Percentiles rank a stretch among this genome's conserved stretches.
phyloP scores from a whole-genome alignment of 495 filamentous ascomycete species.

The Apodospora peruviana region DNA sequence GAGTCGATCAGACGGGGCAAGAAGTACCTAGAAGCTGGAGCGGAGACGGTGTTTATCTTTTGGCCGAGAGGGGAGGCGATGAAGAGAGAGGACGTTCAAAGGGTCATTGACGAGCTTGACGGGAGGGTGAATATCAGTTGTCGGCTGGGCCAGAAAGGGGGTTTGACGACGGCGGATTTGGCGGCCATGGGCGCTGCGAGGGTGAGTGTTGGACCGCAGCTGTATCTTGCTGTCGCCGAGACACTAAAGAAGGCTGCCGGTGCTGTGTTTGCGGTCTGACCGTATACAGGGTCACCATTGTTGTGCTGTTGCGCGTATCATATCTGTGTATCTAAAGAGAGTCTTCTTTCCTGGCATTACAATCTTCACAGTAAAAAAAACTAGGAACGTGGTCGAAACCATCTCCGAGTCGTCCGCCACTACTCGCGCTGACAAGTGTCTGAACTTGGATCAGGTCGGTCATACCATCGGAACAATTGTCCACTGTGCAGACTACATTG shows the following conservation, averaged over 20 bases:
- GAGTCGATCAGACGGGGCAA: slow-evolving; percentile 40
- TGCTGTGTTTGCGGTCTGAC: background rate
- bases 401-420: too few relatives aligned
- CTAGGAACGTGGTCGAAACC: too few relatives aligned
- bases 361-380: too few relatives aligned
- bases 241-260: slow-evolving; percentile 1
- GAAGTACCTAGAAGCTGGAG: slow-evolving; percentile 41
- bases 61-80: slow-evolving; percentile 22
- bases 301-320: too few relatives aligned
- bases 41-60: slow-evolving; percentile 45
- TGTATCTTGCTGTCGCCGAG: slow-evolving; percentile 10
- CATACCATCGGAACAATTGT: too few relatives aligned
- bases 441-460: too few relatives aligned
- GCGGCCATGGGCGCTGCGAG: slow-evolving; percentile 39
- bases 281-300: too few relatives aligned
- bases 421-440: too few relatives aligned
- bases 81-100: slow-evolving; percentile 26
- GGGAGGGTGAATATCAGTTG: slow-evolving; percentile 27
- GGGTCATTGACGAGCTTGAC: slow-evolving; percentile 26
- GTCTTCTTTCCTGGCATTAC: too few relatives aligned
- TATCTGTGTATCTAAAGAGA: too few relatives aligned
- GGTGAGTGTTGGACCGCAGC: slow-evolving; percentile 35
- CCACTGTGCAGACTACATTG: too few relatives aligned
- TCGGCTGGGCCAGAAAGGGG: slow-evolving; percentile 9
- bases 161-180: slow-evolving; percentile 26